Conservation (phyloP, 2,329 filamentous ascomycete species). For the Pseudocercospora cruenta region DNA sequence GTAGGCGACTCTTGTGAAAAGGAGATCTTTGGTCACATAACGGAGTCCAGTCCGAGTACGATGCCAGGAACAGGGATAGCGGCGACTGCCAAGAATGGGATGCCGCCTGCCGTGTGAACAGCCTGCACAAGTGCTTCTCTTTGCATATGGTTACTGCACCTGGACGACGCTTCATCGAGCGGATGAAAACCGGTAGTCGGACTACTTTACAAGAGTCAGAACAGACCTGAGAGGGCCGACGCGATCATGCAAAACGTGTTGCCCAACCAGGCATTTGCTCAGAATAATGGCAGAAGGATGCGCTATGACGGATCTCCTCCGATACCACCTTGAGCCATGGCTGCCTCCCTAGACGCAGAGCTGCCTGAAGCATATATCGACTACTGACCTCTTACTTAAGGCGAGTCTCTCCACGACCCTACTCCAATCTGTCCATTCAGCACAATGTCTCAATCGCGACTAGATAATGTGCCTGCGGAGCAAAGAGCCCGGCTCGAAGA, state of each 20-base stretch:
- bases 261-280: background rate
- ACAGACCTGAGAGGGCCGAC: background rate
- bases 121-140: too few relatives aligned
- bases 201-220: background rate
- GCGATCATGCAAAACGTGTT: background rate
- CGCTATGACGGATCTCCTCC: background rate
- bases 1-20: too few relatives aligned
- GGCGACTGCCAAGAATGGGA: too few relatives aligned
- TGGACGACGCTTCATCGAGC: too few relatives aligned
- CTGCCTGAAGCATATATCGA: background rate
- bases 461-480: background rate
- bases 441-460: background rate
- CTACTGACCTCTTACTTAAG: background rate
- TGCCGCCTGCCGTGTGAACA: too few relatives aligned
- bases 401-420: too few relatives aligned
- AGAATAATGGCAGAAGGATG: background rate
- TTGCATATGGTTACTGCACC: too few relatives aligned
- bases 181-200: background rate
- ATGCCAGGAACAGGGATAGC: too few relatives aligned
- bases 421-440: background rate
- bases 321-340: background rate
- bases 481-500: constrained; percentile 18
- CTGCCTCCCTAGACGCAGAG: too few relatives aligned
- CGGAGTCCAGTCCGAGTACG: too few relatives aligned
- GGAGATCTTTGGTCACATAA: too few relatives aligned